phyloP scores from a whole-genome alignment of 148 eudicot species.

The Dysphania ambrosioides region DNA sequence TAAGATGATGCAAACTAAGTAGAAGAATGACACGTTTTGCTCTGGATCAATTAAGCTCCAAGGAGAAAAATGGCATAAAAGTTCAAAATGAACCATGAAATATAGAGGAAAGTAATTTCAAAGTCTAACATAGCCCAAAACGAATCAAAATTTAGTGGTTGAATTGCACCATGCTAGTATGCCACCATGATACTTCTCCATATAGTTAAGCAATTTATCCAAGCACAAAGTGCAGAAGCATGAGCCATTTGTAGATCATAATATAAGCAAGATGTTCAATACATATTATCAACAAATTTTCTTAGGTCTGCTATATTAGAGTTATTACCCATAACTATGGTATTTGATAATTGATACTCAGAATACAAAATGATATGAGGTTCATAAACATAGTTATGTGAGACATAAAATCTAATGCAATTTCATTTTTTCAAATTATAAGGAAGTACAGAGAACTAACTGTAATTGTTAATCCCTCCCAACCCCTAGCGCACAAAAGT shows the following conservation, averaged over 20 bases:
- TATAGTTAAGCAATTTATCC: not conserved
- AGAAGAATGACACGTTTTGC: too few species aligned
- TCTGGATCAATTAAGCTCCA: too few species aligned
- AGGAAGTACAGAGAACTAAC: not conserved
- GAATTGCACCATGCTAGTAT: not conserved
- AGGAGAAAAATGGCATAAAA: not conserved
- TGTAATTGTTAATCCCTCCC: not conserved
- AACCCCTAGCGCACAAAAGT: too few species aligned
- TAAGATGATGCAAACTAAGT: too few species aligned
- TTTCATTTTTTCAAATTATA: too few species aligned
- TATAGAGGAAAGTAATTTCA: not conserved
- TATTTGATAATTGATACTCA: too few species aligned
- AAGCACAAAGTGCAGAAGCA: not conserved
- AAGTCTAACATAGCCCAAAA: not conserved
- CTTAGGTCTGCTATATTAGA: not conserved
- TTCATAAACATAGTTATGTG: too few species aligned
- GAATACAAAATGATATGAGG: too few species aligned
- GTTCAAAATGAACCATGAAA: not conserved
- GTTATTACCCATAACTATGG: not conserved
- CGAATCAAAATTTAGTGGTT: not conserved
- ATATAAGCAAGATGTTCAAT: not conserved
- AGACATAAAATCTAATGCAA: too few species aligned
- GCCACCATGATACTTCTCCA: not conserved
- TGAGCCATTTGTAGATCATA: not conserved
- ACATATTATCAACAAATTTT: not conserved